Conservation (phyloP, 2,329 filamentous ascomycete species). For the Clonostachys chloroleuca region DNA sequence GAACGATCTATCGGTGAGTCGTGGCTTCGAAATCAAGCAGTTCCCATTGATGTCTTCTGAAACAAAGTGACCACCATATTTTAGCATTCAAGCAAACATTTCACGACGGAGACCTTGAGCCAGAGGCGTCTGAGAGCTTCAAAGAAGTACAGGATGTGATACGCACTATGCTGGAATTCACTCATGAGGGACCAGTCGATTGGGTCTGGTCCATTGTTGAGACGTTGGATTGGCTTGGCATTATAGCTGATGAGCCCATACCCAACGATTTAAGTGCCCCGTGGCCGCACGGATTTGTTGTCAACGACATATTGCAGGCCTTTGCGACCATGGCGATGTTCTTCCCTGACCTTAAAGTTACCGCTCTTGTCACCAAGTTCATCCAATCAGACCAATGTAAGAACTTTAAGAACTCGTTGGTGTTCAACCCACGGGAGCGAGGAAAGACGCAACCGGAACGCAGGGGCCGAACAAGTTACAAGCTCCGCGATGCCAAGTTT, state of each 20-base stretch:
- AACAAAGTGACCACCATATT: neutral
- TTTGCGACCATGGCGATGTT: constrained; percentile 17
- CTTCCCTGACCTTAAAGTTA: constrained; percentile 8
- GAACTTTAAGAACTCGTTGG: constrained; percentile 6
- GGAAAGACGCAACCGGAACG: constrained; percentile 11
- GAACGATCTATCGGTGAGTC: constrained; percentile 12
- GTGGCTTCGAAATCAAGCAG: neutral
- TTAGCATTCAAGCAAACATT: constrained; percentile 17
- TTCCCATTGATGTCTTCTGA: neutral
- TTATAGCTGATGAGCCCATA: constrained; percentile 9
- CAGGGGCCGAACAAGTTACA: constrained; percentile 12
- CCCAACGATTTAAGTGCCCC: constrained; percentile 5
- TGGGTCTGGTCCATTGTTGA: constrained; percentile 15
- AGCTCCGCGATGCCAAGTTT: constrained; percentile 11
- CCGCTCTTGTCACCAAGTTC: constrained; percentile 9
- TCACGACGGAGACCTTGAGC: constrained; percentile 17
- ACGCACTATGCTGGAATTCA: constrained; percentile 5
- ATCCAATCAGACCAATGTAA: constrained; percentile 8
- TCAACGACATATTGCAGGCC: constrained; percentile 13
- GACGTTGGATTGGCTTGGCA: constrained; percentile 12
- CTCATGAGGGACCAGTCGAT: constrained; percentile 7
- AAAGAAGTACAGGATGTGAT: constrained; percentile 9
- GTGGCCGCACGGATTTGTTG: constrained; percentile 16
- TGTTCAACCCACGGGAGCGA: constrained; percentile 13
- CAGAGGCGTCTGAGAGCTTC: constrained; percentile 11